These are phyloP conservation scores for Eucalyptus erythrocorys DNA, from an alignment of 345 rosid species.

Conservation along the genomic window DNA sequence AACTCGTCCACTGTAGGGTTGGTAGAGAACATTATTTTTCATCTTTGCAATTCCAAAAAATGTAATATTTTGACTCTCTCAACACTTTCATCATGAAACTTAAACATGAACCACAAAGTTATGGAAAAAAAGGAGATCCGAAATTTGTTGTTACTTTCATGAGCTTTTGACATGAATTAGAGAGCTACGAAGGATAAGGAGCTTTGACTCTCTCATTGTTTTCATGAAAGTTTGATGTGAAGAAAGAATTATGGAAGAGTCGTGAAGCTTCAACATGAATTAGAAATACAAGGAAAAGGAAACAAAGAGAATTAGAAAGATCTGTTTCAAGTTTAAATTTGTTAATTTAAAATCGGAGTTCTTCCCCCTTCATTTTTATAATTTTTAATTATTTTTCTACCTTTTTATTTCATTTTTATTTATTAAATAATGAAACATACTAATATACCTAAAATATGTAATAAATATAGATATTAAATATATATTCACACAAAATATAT, in stretches of 20 bases:
- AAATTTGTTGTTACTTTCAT: too few relatives aligned
- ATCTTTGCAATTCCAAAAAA: too few relatives aligned
- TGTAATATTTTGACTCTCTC: background rate
- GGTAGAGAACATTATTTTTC: too few relatives aligned
- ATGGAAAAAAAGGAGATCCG: background rate
- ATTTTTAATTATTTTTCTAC: too few relatives aligned
- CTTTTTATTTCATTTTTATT: too few relatives aligned
- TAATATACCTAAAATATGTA: too few relatives aligned
- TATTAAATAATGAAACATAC: background rate
- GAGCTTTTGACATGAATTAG: background rate
- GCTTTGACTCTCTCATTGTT: background rate
- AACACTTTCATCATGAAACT: background rate
- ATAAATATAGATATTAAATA: too few relatives aligned
- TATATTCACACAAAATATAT: too few relatives aligned
- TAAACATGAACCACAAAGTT: too few relatives aligned
- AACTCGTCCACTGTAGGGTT: too few relatives aligned
- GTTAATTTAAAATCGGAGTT: background rate
- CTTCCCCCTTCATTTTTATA: background rate
- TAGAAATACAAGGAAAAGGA: background rate
- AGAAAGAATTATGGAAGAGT: background rate
- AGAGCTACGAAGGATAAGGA: fast-evolving
- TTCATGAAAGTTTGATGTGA: background rate
- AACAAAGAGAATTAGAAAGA: background rate
- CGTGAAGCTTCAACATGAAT: background rate
- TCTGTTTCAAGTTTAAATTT: background rate